phyloP scores from a whole-genome alignment of 441 rosid species.

The Pelargonium citronellum region DNA sequence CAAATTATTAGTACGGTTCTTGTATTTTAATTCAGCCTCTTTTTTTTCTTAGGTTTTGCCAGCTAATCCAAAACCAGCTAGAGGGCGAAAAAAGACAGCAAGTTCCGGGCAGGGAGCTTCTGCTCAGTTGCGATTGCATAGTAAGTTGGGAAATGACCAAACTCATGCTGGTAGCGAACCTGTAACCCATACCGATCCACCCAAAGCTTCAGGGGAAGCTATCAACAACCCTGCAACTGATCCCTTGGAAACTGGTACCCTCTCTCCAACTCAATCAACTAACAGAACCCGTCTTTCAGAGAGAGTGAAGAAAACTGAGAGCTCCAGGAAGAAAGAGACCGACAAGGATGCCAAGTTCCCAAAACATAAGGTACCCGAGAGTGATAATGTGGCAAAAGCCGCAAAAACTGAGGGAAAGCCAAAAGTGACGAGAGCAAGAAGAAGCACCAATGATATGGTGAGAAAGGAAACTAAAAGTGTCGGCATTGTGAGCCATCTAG shows the following conservation, averaged over 20 bases:
- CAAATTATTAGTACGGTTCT: too few relatives aligned
- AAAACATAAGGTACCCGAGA: conserved; percentile 23
- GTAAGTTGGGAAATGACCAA: too few relatives aligned
- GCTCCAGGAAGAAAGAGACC: conserved; percentile 21
- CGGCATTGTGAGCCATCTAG: conserved; percentile 26
- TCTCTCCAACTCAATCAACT: conserved; percentile 7
- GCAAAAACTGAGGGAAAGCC: conserved; percentile 23
- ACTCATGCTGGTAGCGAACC: too few relatives aligned
- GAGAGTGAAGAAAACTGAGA: conserved; percentile 17
- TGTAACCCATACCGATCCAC: background rate
- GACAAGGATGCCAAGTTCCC: conserved; percentile 22
- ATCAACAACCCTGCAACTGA: conserved; percentile 14
- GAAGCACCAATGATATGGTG: conserved; percentile 8
- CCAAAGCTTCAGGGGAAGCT: conserved; percentile 21
- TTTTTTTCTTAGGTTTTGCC: conserved; percentile 23
- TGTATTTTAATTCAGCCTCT: background rate
- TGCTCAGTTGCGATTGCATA: background rate
- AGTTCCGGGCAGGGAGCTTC: conserved; percentile 24
- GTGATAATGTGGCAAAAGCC: background rate
- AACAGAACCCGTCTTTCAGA: conserved; percentile 16
- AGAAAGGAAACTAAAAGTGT: conserved; percentile 34
- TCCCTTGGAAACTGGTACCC: conserved; percentile 18
- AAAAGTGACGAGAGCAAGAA: conserved; percentile 21
- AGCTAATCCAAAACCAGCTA: conserved; percentile 24
- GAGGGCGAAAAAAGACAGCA: conserved; percentile 19